phyloP scores from a whole-genome alignment of 495 filamentous ascomycete species.

The Aspergillus conjunctus region DNA sequence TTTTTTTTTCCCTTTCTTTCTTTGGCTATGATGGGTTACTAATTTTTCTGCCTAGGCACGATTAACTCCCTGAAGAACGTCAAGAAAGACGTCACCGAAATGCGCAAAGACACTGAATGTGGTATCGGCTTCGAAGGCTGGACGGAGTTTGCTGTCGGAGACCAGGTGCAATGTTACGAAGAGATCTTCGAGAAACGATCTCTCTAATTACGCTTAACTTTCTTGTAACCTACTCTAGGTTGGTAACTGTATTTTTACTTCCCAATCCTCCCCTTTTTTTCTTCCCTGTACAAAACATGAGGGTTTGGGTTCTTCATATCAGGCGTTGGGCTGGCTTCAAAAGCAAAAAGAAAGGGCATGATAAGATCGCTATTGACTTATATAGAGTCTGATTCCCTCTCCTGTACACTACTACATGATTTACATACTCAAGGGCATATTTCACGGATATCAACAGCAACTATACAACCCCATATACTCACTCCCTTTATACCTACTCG shows the following conservation, averaged over 20 bases:
- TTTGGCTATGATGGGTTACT: background rate
- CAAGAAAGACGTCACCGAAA: conserved; percentile 86
- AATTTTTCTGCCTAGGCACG: conserved; percentile 52
- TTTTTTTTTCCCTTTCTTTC: conserved; percentile 1
- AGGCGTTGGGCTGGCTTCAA: too few relatives aligned
- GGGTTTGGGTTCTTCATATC: too few relatives aligned
- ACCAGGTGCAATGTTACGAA: conserved; percentile 85
- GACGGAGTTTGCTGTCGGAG: conserved; percentile 75
- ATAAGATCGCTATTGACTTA: too few relatives aligned
- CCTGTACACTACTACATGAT: too few relatives aligned
- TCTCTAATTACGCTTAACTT: conserved; percentile 32
- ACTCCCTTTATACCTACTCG: background rate
- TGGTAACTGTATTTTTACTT: conserved; percentile 1
- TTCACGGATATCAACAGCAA: too few relatives aligned
- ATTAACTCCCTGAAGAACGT: conserved; percentile 82
- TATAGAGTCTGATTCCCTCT: too few relatives aligned
- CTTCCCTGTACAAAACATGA: background rate
- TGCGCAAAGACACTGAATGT: conserved; percentile 90
- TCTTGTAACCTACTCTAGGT: conserved; percentile 16
- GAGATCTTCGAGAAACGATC: conserved; percentile 71
- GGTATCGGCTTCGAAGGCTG: conserved; percentile 84
- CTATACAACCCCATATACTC: background rate
- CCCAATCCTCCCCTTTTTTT: background rate
- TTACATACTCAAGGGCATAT: too few relatives aligned
- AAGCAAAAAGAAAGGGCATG: too few relatives aligned